A percentile compares a stretch with the other conserved stretches of the same genome.
Evolutionary conservation across 1,284 basidiomycete species (phyloP).

Genomic region (Peniophora sp.): DNA sequence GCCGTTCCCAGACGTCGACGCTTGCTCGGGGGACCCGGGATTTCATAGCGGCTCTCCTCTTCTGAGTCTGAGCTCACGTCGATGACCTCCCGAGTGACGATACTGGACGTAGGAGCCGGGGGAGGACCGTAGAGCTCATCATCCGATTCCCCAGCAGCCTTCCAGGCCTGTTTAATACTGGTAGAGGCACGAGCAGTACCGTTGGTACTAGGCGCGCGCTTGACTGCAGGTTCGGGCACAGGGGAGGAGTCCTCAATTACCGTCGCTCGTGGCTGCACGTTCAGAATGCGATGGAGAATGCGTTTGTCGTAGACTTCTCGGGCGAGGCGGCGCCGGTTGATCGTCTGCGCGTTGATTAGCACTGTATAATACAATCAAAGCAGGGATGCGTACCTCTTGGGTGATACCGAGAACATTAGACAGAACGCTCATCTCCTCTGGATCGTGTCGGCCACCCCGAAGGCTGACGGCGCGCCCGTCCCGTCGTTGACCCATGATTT

Average conservation of each 20-base stretch:
- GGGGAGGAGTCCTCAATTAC: conserved; percentile 9
- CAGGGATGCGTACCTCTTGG: conserved; percentile 54
- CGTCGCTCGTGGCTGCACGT: conserved; percentile 29
- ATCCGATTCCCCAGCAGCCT: conserved; percentile 31
- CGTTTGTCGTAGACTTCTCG: conserved; percentile 63
- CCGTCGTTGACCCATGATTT: conserved; percentile 47
- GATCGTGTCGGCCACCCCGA: conserved; percentile 32
- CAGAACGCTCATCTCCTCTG: conserved; percentile 73
- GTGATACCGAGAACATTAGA: conserved; percentile 77
- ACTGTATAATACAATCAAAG: conserved; percentile 1
- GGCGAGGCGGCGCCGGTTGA: conserved; percentile 63
- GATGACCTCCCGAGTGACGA: conserved; percentile 6
- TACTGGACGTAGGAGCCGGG: conserved; percentile 1
- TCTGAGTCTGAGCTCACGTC: conserved; percentile 22
- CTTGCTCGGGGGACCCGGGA: conserved; percentile 36
- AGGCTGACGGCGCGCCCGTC: conserved; percentile 39
- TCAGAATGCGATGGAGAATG: conserved; percentile 54
- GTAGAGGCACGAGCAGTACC: background rate
- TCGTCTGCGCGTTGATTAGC: conserved; percentile 36
- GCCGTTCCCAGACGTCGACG: conserved; percentile 31
- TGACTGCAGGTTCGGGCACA: too few species aligned
- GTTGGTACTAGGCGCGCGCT: background rate
- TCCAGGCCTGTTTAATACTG: conserved; percentile 29
- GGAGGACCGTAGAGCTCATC: conserved; percentile 9
- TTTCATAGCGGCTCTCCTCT: conserved; percentile 47